Conservation (phyloP, 441 rosid genomes). For the Gossypium gossypioides region DNA sequence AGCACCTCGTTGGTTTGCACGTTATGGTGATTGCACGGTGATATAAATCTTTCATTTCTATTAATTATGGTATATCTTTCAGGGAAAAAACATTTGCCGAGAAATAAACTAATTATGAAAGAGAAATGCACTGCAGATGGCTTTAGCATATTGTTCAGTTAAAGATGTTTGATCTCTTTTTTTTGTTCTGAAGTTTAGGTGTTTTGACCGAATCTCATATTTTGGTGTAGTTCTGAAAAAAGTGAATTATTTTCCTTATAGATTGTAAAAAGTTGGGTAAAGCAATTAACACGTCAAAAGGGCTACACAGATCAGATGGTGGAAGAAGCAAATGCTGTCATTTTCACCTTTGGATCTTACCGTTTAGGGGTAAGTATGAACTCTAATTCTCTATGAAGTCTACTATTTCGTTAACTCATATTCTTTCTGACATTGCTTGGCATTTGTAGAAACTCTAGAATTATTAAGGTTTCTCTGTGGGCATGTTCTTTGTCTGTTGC, state of each 20-base stretch:
- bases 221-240: neutral
- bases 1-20: neutral
- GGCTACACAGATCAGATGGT: slow-evolving; percentile 61
- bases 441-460: neutral
- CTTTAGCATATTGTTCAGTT: neutral
- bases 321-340: slow-evolving; percentile 57
- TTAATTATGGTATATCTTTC: neutral
- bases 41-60: neutral
- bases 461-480: neutral
- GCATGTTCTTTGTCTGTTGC: neutral
- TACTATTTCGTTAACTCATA: neutral
- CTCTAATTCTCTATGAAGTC: no score
- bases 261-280: slow-evolving; percentile 61
- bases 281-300: slow-evolving; percentile 36
- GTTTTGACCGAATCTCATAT: neutral
- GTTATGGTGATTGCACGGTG: neutral
- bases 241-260: slow-evolving; percentile 17
- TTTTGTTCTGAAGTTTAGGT: no score
- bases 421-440: neutral
- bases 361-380: slow-evolving; percentile 48
- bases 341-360: slow-evolving; percentile 67
- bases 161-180: neutral
- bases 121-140: neutral
- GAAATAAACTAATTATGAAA: neutral
- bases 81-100: neutral